phyloP scores from a whole-genome alignment of 768 basidiomycete species.

The Russula sp. region DNA sequence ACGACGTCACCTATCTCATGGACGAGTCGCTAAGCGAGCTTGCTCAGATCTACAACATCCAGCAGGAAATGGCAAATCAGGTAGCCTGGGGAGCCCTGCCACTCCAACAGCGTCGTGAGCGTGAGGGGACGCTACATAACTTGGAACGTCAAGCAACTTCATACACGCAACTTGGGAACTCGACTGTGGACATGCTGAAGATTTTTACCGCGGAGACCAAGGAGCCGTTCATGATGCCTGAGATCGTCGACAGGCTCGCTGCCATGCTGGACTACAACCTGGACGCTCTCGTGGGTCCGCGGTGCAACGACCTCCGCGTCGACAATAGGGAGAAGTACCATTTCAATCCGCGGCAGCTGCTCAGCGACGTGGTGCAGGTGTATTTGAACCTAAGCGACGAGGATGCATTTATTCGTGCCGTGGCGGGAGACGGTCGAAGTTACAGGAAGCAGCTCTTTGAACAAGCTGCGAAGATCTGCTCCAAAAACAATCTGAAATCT shows the following conservation, averaged over 20 bases:
- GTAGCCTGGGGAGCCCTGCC: slow-evolving; percentile 62
- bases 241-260: slow-evolving; percentile 91
- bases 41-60: slow-evolving; percentile 79
- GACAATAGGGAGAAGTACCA: slow-evolving; percentile 81
- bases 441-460: slow-evolving; percentile 83
- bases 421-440: slow-evolving; percentile 91
- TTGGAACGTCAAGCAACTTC: slow-evolving; percentile 80
- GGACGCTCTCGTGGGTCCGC: slow-evolving; percentile 80
- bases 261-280: slow-evolving; percentile 97
- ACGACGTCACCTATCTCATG: slow-evolving; percentile 97
- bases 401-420: slow-evolving; percentile 71
- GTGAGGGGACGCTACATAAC: slow-evolving; percentile 65
- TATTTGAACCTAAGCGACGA: slow-evolving; percentile 83
- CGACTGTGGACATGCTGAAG: slow-evolving; percentile 85
- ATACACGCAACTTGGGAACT: slow-evolving; percentile 80
- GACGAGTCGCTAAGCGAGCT: slow-evolving; percentile 91
- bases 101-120: slow-evolving; percentile 72
- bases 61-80: slow-evolving; percentile 75
- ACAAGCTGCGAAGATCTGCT: slow-evolving; percentile 59
- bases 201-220: slow-evolving; percentile 90
- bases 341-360: slow-evolving; percentile 76
- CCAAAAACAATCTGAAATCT: slow-evolving; percentile 59
- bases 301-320: slow-evolving; percentile 79
- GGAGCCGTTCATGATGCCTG: slow-evolving; percentile 89
- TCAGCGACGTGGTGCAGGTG: slow-evolving; percentile 84